These are phyloP conservation scores for Chlamydomonas applanata DNA, from an alignment of 139 green algal genomes.

Conservation along the genomic window DNA sequence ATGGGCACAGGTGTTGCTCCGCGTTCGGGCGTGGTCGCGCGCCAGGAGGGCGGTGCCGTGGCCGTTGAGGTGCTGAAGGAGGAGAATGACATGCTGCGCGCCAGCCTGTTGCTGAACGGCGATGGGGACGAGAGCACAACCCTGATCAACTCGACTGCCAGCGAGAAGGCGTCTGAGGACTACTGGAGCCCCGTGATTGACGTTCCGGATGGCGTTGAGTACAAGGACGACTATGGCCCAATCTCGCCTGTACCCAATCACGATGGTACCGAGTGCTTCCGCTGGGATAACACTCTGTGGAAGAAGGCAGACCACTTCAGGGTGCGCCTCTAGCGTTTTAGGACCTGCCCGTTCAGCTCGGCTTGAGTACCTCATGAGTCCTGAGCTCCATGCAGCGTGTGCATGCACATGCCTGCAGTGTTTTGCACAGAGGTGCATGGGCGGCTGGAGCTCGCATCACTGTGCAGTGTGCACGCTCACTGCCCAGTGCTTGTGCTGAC, in stretches of 20 bases:
- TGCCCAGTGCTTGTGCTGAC: too few species aligned
- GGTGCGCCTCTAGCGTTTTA: slow-evolving; percentile 30
- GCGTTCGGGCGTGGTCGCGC: slow-evolving; percentile 14
- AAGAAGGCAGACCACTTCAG: slow-evolving; percentile 85
- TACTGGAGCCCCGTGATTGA: slow-evolving; percentile 47
- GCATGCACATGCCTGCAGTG: neutral
- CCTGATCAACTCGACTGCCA: too few species aligned
- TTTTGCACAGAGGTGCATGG: neutral
- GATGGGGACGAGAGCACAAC: neutral
- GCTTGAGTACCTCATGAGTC: neutral
- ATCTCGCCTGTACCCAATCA: slow-evolving; percentile 60
- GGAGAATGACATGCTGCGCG: slow-evolving; percentile 74
- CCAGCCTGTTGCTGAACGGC: slow-evolving; percentile 26
- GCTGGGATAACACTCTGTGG: slow-evolving; percentile 84
- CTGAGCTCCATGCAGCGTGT: neutral
- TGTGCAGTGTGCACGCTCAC: too few species aligned
- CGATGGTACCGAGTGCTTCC: slow-evolving; percentile 86
- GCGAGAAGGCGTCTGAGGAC: slow-evolving; percentile 27
- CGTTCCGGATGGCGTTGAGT: slow-evolving; percentile 25
- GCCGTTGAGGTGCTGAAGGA: slow-evolving; percentile 58
- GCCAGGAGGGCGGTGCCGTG: neutral
- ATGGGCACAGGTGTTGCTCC: slow-evolving; percentile 10
- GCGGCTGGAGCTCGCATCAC: too few species aligned
- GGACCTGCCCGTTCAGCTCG: neutral
- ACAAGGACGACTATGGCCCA: slow-evolving; percentile 26